Base-by-base conservation (phyloP, 352 stramenopile genomes). In the Phytophthora citrophthora region DNA sequence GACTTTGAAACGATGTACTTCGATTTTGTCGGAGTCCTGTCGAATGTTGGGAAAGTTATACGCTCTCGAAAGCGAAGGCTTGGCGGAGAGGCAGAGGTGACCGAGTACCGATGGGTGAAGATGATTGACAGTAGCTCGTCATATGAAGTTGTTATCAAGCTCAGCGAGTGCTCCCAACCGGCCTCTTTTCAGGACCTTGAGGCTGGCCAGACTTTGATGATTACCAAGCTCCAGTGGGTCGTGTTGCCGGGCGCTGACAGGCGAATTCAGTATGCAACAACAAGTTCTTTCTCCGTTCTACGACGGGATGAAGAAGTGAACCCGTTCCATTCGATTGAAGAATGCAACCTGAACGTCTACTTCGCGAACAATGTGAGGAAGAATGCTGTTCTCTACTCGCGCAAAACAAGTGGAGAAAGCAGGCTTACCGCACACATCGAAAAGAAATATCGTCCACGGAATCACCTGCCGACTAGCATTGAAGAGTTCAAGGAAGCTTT, bases 1-100 rank as follows among this genome's bases (percentile, higher is more conserved):
- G 54, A 61, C 2, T n/a, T 51, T 0, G 54, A 73, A 2, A 45
- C 27, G 0, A 73, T 77, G 38, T 82, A 78, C 46, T 92, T 92
- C 23, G 83, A 92, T 48, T 85, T 89, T 34, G 78, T 90, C 12
- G 83, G 83, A 2, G 74, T 92, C 0, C 47, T 90, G 10, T 83
- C 79, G 2, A 79, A 72, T 58, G 79, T 88, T 10, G 74, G 77
- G 1, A 73, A 70, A 18, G 70, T 87, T 20, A 79, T 67, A 31
- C 70, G 74, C 13, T 34, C 46, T 1, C 70, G 77, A 20, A 75
- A 79, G 56, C 68, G 71, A 1, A 70, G 53, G 41, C 26, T 64
- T 12, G n/a, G 26, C 2, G 39, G 55, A 26, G 57, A 2, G 20
- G 23, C 31, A 1, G 44, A 67, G 31, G 32, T 71, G 29, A 74